These are phyloP conservation scores for Malassezia vespertilionis DNA, from an alignment of 1,284 basidiomycete species.

Conservation along the genomic window DNA sequence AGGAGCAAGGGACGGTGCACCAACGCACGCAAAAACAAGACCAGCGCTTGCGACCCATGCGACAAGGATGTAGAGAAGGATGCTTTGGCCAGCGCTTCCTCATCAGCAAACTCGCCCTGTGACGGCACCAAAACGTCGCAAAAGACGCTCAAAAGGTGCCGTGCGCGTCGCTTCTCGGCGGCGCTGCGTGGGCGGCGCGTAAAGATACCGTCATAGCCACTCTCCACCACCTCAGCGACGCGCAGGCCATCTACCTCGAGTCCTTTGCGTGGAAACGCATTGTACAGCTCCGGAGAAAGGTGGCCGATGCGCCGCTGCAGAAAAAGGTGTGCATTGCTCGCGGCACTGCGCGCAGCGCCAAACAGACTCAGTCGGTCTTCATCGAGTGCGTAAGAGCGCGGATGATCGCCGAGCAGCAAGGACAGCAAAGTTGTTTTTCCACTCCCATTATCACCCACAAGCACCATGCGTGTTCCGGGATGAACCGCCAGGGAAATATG, in stretches of 20 bases:
- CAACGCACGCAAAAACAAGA: constrained; percentile 35
- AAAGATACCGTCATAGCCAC: constrained; percentile 40
- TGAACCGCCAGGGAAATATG: constrained; percentile 21
- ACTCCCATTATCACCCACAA: constrained; percentile 52
- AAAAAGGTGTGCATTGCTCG: constrained; percentile 29
- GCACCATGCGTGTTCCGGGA: constrained; percentile 23
- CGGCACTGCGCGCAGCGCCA: constrained; percentile 26
- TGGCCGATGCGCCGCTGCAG: constrained; percentile 53
- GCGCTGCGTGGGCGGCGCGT: constrained; percentile 15
- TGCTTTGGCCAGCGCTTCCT: constrained; percentile 11
- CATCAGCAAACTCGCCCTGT: not conserved
- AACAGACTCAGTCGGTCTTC: constrained; percentile 29
- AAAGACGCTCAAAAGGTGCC: constrained; percentile 21
- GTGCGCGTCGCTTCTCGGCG: constrained; percentile 18
- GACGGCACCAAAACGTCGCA: constrained; percentile 20
- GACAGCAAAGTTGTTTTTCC: constrained; percentile 94
- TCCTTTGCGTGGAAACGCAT: constrained; percentile 62
- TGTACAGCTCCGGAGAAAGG: constrained; percentile 76
- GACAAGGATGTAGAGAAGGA: constrained; percentile 24
- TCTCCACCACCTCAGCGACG: constrained; percentile 31
- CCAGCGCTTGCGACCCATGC: constrained; percentile 35
- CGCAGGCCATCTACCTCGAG: constrained; percentile 29
- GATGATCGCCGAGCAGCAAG: constrained; percentile 83
- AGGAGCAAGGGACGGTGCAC: constrained; percentile 32
- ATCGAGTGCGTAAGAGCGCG: constrained; percentile 65